A percentile compares a stretch with the other conserved stretches of the same genome.
Evolutionary conservation across 2,329 filamentous ascomycete species (phyloP).

Genomic region (Trichoderma sp.): DNA sequence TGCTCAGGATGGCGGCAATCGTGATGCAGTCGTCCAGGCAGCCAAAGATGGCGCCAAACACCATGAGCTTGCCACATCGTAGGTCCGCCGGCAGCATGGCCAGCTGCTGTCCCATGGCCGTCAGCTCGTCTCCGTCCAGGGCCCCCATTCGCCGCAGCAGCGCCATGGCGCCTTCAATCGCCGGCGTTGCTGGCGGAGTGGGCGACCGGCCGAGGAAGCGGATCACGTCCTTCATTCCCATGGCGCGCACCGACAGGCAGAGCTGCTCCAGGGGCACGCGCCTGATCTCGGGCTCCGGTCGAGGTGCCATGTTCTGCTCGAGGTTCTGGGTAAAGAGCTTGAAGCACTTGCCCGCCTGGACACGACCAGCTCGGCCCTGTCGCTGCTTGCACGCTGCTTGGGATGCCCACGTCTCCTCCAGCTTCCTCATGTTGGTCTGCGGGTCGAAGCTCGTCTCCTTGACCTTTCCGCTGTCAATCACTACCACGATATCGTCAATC

Average conservation of each 20-base stretch:
- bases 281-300: slow-evolving; percentile 91
- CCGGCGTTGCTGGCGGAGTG: slow-evolving; percentile 81
- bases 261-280: slow-evolving; percentile 92
- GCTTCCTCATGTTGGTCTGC: slow-evolving; percentile 87
- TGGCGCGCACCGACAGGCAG: slow-evolving; percentile 90
- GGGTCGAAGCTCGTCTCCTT: slow-evolving; percentile 96
- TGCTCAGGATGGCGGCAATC: slow-evolving; percentile 89
- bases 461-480: slow-evolving; percentile 92
- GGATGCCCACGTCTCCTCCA: slow-evolving; percentile 95
- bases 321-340: slow-evolving; percentile 89
- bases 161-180: slow-evolving; percentile 81
- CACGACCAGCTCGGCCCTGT: slow-evolving; percentile 88
- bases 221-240: slow-evolving; percentile 83
- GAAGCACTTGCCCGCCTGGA: slow-evolving; percentile 88
- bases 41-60: slow-evolving; percentile 91
- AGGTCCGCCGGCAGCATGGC: slow-evolving; percentile 93
- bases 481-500: slow-evolving; percentile 94
- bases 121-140: slow-evolving; percentile 81
- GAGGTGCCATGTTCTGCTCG: slow-evolving; percentile 81
- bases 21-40: slow-evolving; percentile 87
- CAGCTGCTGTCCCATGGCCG: slow-evolving; percentile 88
- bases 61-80: slow-evolving; percentile 89
- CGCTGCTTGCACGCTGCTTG: slow-evolving; percentile 92
- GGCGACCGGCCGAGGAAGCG: slow-evolving; percentile 82
- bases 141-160: slow-evolving; percentile 85